Evolutionary conservation across 192 early-diverging fungal species (phyloP), one percentile per base, ranked within the genome.

Genomic region (Coemansia sp.): DNA sequence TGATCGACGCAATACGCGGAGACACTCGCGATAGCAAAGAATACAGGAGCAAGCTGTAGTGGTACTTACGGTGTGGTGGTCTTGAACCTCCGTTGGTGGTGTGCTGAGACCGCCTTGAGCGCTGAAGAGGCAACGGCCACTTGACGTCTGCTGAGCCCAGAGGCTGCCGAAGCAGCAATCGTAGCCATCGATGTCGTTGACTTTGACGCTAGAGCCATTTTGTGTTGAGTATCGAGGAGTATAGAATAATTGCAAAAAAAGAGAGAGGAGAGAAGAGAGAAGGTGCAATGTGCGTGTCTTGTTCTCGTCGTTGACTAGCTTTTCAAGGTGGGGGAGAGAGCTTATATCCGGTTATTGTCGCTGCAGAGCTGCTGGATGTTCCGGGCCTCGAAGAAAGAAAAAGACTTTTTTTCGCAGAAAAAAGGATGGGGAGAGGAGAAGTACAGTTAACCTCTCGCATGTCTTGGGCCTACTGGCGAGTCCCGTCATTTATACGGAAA

Each of bases 1-100:
- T 47, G 45, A 47, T 47, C 45, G 45, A 47, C 45, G 45, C 45
- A 20, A 47, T 47, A 20, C 45, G 45, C 45, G 18, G 45, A 9
- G 6, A 18, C 50, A 13, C 50, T 53, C 27, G 50, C 27, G 16
- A 18, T 18, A 53, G 11, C 50, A 30, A 56, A 30, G 40, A 27
- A 59, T 6, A 38, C 18, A 67, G 9, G 13, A 10, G 16, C 16
- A 32, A 27, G 2, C 18, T 20, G 9, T 38, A 44, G 49, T 16
- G 32, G 38, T 63, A 80, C 78, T 75, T 81, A 81, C 78, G 78
- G 78, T 22, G 67, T 65, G 47, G 73, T 81, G 66, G 67, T 61
- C 78, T 81, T 81, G 41, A 69, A 73, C 74, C 78, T 70, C 73
- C 73, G 73, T 64, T 81, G 78, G 32, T 63, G 35, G 62, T 41